Percentiles rank a stretch among this genome's conserved stretches.
Conservation (phyloP, 1,284 basidiomycete genomes). For the Microstroma glucosiphilum region DNA sequence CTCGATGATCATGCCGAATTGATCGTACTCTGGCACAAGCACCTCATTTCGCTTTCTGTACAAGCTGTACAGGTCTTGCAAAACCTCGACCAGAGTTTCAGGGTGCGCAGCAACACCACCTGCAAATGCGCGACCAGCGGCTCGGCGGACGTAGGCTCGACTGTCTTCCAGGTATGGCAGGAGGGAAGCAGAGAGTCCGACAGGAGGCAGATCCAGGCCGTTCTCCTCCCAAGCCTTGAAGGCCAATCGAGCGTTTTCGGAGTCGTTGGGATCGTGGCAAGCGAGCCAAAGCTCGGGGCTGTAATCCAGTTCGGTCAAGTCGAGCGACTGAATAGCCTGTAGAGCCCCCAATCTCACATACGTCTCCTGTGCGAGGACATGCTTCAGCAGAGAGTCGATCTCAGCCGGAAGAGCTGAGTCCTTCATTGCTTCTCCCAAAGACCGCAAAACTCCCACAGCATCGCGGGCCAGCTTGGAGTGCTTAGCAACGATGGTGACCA, state of each 20-base stretch:
- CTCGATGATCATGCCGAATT: constrained; percentile 79
- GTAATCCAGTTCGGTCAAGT: constrained; percentile 82
- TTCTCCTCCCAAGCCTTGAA: constrained; percentile 90
- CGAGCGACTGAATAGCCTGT: constrained; percentile 87
- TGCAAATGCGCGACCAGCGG: constrained; percentile 68
- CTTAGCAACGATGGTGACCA: constrained; percentile 68
- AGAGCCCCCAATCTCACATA: constrained; percentile 82
- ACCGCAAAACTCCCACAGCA: constrained; percentile 73
- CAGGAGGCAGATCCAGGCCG: constrained; percentile 73
- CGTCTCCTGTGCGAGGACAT: constrained; percentile 78
- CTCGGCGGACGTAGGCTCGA: constrained; percentile 71
- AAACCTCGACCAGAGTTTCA: constrained; percentile 59
- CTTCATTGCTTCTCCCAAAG: constrained; percentile 75
- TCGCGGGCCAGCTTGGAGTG: constrained; percentile 81
- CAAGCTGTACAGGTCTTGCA: constrained; percentile 60
- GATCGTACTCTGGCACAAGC: constrained; percentile 58
- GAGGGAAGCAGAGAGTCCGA: constrained; percentile 63
- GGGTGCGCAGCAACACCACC: constrained; percentile 73
- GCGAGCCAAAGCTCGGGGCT: constrained; percentile 82
- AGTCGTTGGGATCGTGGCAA: constrained; percentile 76
- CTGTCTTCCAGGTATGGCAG: constrained; percentile 70
- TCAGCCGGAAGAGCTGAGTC: constrained; percentile 63
- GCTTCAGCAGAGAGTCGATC: constrained; percentile 61
- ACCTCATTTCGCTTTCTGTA: constrained; percentile 85
- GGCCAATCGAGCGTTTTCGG: constrained; percentile 80